These are phyloP conservation scores for Fusarium duplospermum DNA, from an alignment of 2,329 filamentous ascomycete genomes.

Conservation along the genomic window DNA sequence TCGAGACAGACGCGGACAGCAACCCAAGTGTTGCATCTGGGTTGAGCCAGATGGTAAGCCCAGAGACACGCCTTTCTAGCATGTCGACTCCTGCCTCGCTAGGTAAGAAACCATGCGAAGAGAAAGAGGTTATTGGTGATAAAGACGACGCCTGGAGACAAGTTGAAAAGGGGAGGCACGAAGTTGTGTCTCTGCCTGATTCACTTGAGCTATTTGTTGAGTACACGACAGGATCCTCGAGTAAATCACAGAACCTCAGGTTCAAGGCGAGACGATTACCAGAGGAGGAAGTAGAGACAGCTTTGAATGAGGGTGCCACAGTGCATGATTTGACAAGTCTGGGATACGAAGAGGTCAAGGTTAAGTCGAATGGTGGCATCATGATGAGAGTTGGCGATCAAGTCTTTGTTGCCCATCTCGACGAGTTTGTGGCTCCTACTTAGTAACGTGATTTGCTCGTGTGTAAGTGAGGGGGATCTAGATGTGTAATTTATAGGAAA, in stretches of 20 bases:
- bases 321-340: slow-evolving; percentile 13
- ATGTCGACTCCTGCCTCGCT: not conserved
- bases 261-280: slow-evolving; percentile 17
- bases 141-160: not conserved
- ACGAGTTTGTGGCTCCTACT: not conserved
- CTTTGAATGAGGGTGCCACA: no score
- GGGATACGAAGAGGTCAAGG: not conserved
- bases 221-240: slow-evolving; percentile 13
- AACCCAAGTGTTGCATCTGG: not conserved
- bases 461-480: not conserved
- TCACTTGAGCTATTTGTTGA: slow-evolving; percentile 23
- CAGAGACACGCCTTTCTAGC: not conserved
- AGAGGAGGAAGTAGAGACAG: not conserved
- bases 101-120: not conserved
- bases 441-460: not conserved
- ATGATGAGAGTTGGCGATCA: not conserved
- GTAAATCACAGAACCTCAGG: not conserved
- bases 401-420: slow-evolving; percentile 9
- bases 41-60: not conserved
- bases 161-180: slow-evolving; percentile 4
- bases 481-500: not conserved
- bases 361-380: not conserved
- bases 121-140: not conserved
- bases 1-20: no score
- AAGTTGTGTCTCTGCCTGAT: not conserved